Base-by-base conservation (phyloP, 192 early-diverging fungal genomes). In the Coemansia reversa region DNA sequence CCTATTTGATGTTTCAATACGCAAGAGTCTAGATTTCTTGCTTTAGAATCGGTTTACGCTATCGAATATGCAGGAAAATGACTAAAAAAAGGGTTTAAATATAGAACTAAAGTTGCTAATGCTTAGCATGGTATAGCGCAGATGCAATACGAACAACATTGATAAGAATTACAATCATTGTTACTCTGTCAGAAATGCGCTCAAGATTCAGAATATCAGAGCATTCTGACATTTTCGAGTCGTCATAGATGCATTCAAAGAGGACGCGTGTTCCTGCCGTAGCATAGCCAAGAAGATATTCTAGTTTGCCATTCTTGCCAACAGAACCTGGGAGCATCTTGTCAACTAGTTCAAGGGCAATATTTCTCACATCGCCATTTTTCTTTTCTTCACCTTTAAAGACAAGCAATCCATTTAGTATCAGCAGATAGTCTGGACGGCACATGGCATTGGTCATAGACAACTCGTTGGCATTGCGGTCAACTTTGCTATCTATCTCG, bases 381-480 rank as follows among this genome's bases (percentile, higher is more conserved):
- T 59, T 72, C 51, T 81, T 81, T 33, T 81, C 78, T 55, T 81
- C 78, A 11, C 78, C 78, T 22, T 81, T 81, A 24, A 81, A 81
- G 11, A 75, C 78, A 6, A 81, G 65, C 63, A 63, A 69, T 14
- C 66, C 69, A 49, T 72, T 72, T 19, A 75, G 49, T 11, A 59
- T 30, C 52, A 71, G 50, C 47, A 81, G 58, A 23, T 72, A 81
- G 69, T 75, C 73, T 19, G 78, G 78, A 2, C 78, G 72, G 32
- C 51, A 35, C 25, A 42, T 51, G 9, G 22, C 7, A 19, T 58
- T 33, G 19, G 78, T 81, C 65, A 69, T 70, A 4, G 69, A 74
- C 8, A 27, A 18, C 51, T 81, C 78, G 19, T 63, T 48, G 45
- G 72, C 69, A 23, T 75, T 81, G 11, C 78, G 65, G 57, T 81